Base-by-base conservation (phyloP, 2,329 filamentous ascomycete genomes). In the Onygenales sp. region DNA sequence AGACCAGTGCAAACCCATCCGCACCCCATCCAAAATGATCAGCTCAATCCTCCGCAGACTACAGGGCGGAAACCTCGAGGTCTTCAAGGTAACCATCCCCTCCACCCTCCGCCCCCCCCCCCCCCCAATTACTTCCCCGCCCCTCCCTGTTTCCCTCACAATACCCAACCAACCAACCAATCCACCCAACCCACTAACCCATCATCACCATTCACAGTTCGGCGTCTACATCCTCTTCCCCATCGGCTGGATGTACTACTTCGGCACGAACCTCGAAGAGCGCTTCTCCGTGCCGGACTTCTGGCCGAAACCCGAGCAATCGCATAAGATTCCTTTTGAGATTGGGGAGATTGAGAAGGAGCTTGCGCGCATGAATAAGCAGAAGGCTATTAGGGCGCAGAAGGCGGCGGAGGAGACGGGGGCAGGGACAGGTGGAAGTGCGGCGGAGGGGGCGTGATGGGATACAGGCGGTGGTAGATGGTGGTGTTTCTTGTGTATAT, bases 161-260 rank as follows among this genome's bases (percentile, higher is more conserved):
- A 32, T 32, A 11, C 42, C 42, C 49, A 56, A 56, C 17, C 17
- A 17, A 17, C 17, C 21, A 27, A 52, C 14, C 46, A 32, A 21
- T 17, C 17, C 17, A 17, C 17, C 38, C 21, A 11, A 43, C n/a
- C 42, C 35, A 44, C 43, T 31, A 13, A 14, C 27, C 10, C 43
- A 27, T 21, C 32, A 17, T 17, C 35, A 43, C 17, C 17, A 9
- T 48, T 14, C 42, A 14, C 54, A 96, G 92, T 98, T 98, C 72
- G 91, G 92, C 76, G 88, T 94, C 81, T 98, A 98, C 77, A 85
- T 98, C 76, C 86, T 96, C 80, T 98, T 98, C 74, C 93, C 93
- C 14, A 97, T 98, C 65, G 90, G 89, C 63, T 91, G 93, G 78
- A 98, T 98, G 93, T 97, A 94, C 79, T 98, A 98, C 78, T 98